Base-by-base conservation (phyloP, 176 grass and related monocot species). In the Oryza australiensis region DNA sequence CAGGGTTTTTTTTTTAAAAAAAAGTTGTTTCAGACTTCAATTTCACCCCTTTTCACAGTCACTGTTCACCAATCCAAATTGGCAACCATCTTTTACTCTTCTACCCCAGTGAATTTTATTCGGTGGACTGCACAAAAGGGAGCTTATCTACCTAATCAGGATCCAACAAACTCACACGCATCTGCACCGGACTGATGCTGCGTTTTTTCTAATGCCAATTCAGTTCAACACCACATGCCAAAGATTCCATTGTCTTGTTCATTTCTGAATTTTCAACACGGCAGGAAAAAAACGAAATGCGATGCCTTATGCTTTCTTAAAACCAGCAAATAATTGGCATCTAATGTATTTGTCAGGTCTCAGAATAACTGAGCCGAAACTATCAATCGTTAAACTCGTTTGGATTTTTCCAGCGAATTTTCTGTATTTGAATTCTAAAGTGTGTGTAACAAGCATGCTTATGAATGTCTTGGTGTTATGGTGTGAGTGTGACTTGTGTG, bases 61-160 rank as follows among this genome's bases (percentile, higher is more conserved):
- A 33, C 22, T 23, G 78, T 73, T 77, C 48, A 82, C 78, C 0
- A 67, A 55, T 82, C 88, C 59, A 86, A 82, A 33, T 77, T 82
- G 45, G 55, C 72, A 77, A 72, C 87, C 77, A 66, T 66, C 32
- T 76, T 51, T 9, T 33, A 32, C 18, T 26, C 6, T 24, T 2
- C 35, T 60, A 68, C 20, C 48, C 14, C 1, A 28, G 70, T 75
- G 64, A 89, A 76, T 22, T 76, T 33, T 76, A 49, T 69, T 68
- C 38, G 5, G 64, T 81, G 9, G 64, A 76, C 38, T 62, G 5
- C 2, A n/a, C 1, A 76, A 22, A 34, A n/a, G 20, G 34, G 32
- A 79, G 22, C 64, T 30, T 57, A 64, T 51, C 55, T 24, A 60
- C 55, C 41, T 41, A 34, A 64, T 35, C n/a, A 26, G 3, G 15